Conservation (phyloP, 148 eudicot species). For the Selenicereus undatus region DNA sequence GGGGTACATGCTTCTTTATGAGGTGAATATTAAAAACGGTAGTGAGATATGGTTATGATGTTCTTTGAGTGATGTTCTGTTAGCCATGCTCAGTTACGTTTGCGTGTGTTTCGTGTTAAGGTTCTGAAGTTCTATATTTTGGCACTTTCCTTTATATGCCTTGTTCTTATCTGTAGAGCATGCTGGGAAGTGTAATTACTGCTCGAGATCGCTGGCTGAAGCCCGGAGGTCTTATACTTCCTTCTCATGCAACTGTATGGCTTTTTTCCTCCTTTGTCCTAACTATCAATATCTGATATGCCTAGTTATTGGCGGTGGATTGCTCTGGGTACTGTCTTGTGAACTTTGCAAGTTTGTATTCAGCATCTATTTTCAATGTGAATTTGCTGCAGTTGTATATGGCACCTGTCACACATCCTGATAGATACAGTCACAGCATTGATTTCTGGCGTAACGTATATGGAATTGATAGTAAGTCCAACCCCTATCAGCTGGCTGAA, state of each 20-base stretch:
- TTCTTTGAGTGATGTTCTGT: not conserved
- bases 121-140: not conserved
- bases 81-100: not conserved
- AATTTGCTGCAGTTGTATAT: slow-evolving; percentile 67
- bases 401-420: slow-evolving; percentile 92
- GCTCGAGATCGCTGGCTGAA: slow-evolving; percentile 99
- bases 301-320: slow-evolving; percentile 1
- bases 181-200: slow-evolving; percentile 93
- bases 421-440: slow-evolving; percentile 80
- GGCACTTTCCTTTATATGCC: not conserved
- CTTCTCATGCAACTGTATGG: slow-evolving; percentile 84
- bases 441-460: slow-evolving; percentile 99
- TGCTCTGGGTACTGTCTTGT: slow-evolving; percentile 3
- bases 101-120: not conserved
- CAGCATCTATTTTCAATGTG: slow-evolving; percentile 21
- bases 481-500: slow-evolving; percentile 1
- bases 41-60: not conserved
- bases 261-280: not conserved
- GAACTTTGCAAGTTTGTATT: slow-evolving; percentile 10
- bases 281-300: slow-evolving; percentile 5
- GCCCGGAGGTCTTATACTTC: slow-evolving; percentile 99
- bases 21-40: slow-evolving; percentile 45
- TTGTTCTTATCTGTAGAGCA: slow-evolving; percentile 53
- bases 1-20: slow-evolving; percentile 99
- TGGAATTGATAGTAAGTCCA: slow-evolving; percentile 86